Evolutionary conservation across 2,329 filamentous ascomycete species (phyloP), one percentile per base, ranked within the genome.

Genomic region (Fusarium sacchari): DNA sequence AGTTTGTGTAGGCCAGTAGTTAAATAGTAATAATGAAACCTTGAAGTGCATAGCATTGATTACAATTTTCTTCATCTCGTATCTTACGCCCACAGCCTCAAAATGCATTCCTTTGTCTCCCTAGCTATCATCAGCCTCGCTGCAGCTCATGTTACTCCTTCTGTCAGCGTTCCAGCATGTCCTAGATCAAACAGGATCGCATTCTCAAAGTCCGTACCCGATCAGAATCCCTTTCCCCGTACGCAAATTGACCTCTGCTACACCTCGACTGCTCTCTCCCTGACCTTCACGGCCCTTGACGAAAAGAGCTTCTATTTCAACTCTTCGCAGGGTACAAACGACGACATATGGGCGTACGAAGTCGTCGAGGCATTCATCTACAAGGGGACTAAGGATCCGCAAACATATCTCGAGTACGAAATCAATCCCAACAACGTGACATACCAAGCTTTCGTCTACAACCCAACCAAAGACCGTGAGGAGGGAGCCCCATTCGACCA

Each of bases 281-380:
- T 87, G 57, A 81, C 78, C 7, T 87, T 88, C 69, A 86, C 80
- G 5, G 86, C 86, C 8, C 76, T 81, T 58, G 80, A 86, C 46
- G 86, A 88, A 79, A 82, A 80, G 44, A 82, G 83, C 76, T 88
- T 84, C 73, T 86, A 82, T 80, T 87, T 82, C 79, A 82, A 86
- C 75, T 74, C 77, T 24, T 80, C 72, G 32, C 81, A 84, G 50
- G 80, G 76, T 60, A 86, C 81, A 47, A 87, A 88, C 68, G 85
- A 83, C 55, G 80, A 83, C 49, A 84, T 88, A 56, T 88, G 82
- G 80, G 73, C 82, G 60, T 87, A 87, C 74, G 84, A 87, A 71
- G 86, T 87, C 40, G 85, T 88, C 83, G 86, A 87, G 73, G 82
- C 82, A 17, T 88, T 88, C 73, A 82, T 88, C 69, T 80, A 84